These are phyloP conservation scores for Golubevia pallescens DNA, from an alignment of 1,284 basidiomycete genomes.

Conservation along the genomic window DNA sequence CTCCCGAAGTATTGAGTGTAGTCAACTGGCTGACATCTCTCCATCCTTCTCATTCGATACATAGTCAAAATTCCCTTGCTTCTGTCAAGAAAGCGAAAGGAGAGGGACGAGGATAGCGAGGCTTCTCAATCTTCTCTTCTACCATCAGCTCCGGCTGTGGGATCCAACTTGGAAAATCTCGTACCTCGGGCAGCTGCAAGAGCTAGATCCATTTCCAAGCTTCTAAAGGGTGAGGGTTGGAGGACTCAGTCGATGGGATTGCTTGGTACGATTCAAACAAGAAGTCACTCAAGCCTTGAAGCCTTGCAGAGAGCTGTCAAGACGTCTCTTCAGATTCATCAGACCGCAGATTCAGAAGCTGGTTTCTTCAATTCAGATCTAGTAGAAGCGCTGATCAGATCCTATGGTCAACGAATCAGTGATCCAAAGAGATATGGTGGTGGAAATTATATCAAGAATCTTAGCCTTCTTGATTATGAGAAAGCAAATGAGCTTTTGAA, in stretches of 20 bases:
- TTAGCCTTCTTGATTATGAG: neutral
- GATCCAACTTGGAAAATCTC: too few species aligned
- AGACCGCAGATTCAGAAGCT: neutral
- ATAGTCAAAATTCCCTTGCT: too few species aligned
- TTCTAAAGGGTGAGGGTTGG: neutral
- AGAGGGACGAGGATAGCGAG: too few species aligned
- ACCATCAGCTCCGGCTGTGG: too few species aligned
- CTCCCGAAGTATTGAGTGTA: too few species aligned
- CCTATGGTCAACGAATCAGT: neutral
- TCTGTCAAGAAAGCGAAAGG: too few species aligned
- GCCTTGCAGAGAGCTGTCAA: neutral
- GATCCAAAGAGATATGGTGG: neutral
- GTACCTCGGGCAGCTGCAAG: too few species aligned
- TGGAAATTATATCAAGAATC: neutral
- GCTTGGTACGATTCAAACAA: neutral
- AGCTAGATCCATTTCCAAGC: neutral
- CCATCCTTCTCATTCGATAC: too few species aligned
- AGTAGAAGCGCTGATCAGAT: neutral
- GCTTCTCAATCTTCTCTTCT: too few species aligned
- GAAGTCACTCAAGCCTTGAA: neutral
- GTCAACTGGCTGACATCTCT: too few species aligned
- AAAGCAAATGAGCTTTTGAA: too few species aligned
- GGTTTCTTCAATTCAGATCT: neutral
- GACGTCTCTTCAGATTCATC: too few species aligned
- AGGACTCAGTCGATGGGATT: neutral